phyloP scores from a whole-genome alignment of 2,329 filamentous ascomycete genomes.

The Penicillium paneum region DNA sequence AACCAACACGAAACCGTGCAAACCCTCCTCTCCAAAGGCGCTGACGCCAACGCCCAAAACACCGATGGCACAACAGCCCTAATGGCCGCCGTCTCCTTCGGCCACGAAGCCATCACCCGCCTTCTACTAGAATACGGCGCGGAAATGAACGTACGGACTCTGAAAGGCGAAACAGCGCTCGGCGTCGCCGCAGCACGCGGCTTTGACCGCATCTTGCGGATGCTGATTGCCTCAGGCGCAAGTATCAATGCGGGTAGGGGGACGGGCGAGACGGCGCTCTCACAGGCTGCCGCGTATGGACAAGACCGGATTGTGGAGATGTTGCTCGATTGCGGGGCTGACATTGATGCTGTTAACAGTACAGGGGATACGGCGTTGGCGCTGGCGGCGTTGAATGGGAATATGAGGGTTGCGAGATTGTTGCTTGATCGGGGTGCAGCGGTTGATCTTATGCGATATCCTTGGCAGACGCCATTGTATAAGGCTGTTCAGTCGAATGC shows the following conservation, averaged over 20 bases:
- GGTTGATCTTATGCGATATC: slow-evolving; percentile 5
- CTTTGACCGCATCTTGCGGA: slow-evolving; percentile 10
- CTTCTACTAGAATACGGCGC: slow-evolving; percentile 15
- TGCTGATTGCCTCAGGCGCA: slow-evolving; percentile 11
- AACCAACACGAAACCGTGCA: slow-evolving; percentile 2
- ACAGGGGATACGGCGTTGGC: slow-evolving; percentile 16
- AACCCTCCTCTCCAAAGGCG: slow-evolving; percentile 13
- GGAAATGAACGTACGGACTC: not conserved
- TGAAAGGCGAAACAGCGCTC: slow-evolving; percentile 11
- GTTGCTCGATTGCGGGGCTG: slow-evolving; percentile 13
- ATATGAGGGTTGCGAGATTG: slow-evolving; percentile 9
- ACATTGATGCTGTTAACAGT: slow-evolving; percentile 11
- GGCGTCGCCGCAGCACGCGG: slow-evolving; percentile 9
- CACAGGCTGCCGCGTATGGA: slow-evolving; percentile 11
- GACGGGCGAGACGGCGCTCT: slow-evolving; percentile 7
- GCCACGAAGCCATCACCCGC: slow-evolving; percentile 11
- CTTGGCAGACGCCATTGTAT: slow-evolving; percentile 11
- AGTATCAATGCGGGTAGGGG: not conserved
- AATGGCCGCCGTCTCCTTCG: slow-evolving; percentile 15
- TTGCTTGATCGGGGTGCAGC: slow-evolving; percentile 13
- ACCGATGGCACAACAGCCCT: slow-evolving; percentile 11
- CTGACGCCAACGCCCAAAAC: slow-evolving; percentile 10
- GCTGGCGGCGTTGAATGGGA: slow-evolving; percentile 12
- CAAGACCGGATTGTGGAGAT: slow-evolving; percentile 11
- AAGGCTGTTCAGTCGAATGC: slow-evolving; percentile 11